A percentile compares a stretch with the other conserved stretches of the same genome.
These are phyloP conservation scores for Phytophthora fragariae DNA, from an alignment of 352 stramenopile species.

Conservation along the genomic window DNA sequence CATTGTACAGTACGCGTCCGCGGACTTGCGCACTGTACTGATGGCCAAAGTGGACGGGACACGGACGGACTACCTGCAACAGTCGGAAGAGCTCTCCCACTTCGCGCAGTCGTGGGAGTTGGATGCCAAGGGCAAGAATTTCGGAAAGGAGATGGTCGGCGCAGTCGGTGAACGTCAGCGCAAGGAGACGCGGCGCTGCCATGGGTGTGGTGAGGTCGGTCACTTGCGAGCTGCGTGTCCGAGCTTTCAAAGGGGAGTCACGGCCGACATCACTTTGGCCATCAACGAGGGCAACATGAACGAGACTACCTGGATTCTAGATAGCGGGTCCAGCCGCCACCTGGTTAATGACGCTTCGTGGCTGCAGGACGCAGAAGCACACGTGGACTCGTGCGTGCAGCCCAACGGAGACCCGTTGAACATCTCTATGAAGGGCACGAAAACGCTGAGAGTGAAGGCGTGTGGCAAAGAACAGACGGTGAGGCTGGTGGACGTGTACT, in stretches of 20 bases:
- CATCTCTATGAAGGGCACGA: background rate
- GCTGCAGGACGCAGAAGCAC: background rate
- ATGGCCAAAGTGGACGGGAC: constrained; percentile 15
- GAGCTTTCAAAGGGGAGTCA: background rate
- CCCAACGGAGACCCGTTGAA: background rate
- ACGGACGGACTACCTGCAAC: constrained; percentile 3
- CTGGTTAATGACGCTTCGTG: background rate
- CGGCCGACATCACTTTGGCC: background rate
- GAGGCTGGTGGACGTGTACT: too few relatives aligned
- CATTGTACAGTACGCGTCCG: constrained; percentile 24
- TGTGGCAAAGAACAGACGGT: too few relatives aligned
- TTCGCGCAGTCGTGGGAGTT: constrained; percentile 1
- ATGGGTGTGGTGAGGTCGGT: constrained; percentile 1
- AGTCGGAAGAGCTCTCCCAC: constrained; percentile 1
- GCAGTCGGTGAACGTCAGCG: too few relatives aligned
- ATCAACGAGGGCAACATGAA: background rate
- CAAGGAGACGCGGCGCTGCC: background rate
- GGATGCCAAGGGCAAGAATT: background rate
- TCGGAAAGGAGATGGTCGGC: too few relatives aligned
- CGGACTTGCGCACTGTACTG: constrained; percentile 14
- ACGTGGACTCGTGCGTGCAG: background rate
- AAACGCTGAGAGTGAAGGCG: background rate
- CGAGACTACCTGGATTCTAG: background rate
- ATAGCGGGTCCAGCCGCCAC: constrained; percentile 10
- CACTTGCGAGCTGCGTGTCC: background rate